Evolutionary conservation across 768 basidiomycete species (phyloP).

Genomic region (Boletus patriciae): DNA sequence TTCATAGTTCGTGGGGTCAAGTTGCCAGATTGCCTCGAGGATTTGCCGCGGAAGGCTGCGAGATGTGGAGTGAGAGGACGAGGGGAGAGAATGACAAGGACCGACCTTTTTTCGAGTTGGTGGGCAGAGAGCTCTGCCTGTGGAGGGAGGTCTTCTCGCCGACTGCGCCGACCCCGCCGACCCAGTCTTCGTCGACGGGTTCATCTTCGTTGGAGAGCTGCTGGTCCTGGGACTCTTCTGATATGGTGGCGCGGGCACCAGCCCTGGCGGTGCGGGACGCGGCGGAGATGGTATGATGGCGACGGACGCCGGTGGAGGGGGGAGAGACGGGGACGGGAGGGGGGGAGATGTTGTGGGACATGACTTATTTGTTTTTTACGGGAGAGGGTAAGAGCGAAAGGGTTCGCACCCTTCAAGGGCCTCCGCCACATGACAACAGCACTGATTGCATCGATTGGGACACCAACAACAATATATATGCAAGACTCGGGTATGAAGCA

Average conservation of each 20-base stretch:
- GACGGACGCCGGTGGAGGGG: conserved; percentile 55
- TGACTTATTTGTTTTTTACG: conserved; percentile 11
- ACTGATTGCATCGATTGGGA: conserved; percentile 6
- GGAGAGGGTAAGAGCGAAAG: background rate
- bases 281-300: conserved; percentile 82
- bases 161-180: conserved; percentile 77
- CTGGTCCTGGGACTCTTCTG: conserved; percentile 63
- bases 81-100: background rate
- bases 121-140: conserved; percentile 78
- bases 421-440: conserved; percentile 21
- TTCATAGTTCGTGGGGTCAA: conserved; percentile 73
- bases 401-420: conserved; percentile 28
- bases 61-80: conserved; percentile 9
- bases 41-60: conserved; percentile 52
- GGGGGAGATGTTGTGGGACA: conserved; percentile 45
- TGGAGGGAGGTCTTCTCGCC: conserved; percentile 81
- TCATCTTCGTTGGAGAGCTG: conserved; percentile 73
- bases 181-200: conserved; percentile 77
- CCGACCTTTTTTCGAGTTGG: conserved; percentile 74
- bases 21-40: conserved; percentile 55
- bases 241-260: conserved; percentile 60
- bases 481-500: background rate
- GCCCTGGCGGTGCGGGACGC: conserved; percentile 65
- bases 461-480: background rate
- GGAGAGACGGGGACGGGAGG: conserved; percentile 41